phyloP scores from a whole-genome alignment of 2,329 filamentous ascomycete genomes.

The Monilinia polystroma region DNA sequence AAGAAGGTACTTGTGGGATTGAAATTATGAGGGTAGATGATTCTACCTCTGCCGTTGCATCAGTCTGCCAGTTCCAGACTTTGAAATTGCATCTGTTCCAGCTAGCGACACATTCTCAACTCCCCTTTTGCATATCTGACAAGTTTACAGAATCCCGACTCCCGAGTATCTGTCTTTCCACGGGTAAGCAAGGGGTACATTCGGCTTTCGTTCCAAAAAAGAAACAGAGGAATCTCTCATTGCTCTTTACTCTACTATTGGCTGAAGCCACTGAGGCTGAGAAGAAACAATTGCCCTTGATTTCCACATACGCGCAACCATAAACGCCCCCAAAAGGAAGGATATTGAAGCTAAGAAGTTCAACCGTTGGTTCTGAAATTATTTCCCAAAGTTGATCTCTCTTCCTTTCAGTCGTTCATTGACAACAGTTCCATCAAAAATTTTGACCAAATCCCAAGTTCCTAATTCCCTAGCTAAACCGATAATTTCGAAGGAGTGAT shows the following conservation, averaged over 20 bases:
- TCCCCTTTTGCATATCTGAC: too few species aligned
- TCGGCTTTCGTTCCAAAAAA: neutral
- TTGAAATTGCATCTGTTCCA: too few species aligned
- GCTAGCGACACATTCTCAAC: too few species aligned
- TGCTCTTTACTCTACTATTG: neutral
- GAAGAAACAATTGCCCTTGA: neutral
- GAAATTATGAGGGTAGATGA: too few species aligned
- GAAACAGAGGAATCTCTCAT: neutral
- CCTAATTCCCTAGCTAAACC: too few species aligned
- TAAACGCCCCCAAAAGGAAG: neutral
- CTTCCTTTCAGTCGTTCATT: neutral
- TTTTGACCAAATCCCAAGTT: neutral
- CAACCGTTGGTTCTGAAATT: neutral
- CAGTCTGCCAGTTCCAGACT: too few species aligned
- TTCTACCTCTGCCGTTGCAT: too few species aligned
- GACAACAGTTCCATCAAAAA: neutral
- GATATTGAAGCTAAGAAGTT: neutral
- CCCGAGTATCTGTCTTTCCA: neutral
- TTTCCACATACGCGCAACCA: conserved; percentile 10
- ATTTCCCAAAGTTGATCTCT: neutral
- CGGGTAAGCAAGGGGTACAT: conserved; percentile 13
- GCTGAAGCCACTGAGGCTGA: neutral
- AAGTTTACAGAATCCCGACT: neutral
- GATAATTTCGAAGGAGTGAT: neutral
- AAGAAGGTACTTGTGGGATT: too few species aligned